Evolutionary conservation across 2,329 filamentous ascomycete genomes (phyloP), one percentile per base, ranked within the genome.

Genomic region (Madurella mycetomatis): DNA sequence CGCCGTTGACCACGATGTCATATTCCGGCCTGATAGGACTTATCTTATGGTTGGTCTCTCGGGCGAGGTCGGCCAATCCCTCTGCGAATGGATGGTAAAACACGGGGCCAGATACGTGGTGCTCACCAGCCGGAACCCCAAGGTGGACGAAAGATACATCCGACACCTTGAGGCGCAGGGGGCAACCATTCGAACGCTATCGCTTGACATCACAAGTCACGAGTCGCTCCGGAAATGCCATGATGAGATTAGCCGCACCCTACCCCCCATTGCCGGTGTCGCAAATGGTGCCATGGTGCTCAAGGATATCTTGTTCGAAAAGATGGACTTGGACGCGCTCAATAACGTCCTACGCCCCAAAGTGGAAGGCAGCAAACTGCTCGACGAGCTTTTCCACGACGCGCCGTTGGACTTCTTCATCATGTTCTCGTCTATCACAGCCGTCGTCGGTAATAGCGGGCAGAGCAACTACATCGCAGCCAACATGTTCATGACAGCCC

Each of bases 281-380:
- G 60, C 61, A 0, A 62, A 73, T 18, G 73, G 67, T 1, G 72
- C 73, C 15, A 69, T 73, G 68, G 67, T 74, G 1, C 61, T 73
- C 0, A 25, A 58, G 11, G 69, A 73, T 45, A 40, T 34, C 25
- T 32, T 59, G 1, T 62, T 71, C 39, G 19, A 40, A 0, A 53
- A 63, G 11, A 63, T 65, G 60, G 44, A 54, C 3, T 42, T 65
- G 1, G 58, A 66, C 11, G 53, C 54, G 0, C 41, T 71, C 30
- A 41, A 57, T 3, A 52, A 54, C 8, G 59, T 65, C 0, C 19
- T 67, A 0, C 51, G 53, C 9, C 70, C 71, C 31, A 74, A 73
- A 55, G 62, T 73, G 1, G 40, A 64, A 1, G 70, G 71, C 4
- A 61, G 51, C 8, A 58, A 55, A 0, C 51, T 66, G 40, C 59